Evolutionary conservation across 2,329 filamentous ascomycete genomes (phyloP).

Genomic region (Fusarium nygamai): DNA sequence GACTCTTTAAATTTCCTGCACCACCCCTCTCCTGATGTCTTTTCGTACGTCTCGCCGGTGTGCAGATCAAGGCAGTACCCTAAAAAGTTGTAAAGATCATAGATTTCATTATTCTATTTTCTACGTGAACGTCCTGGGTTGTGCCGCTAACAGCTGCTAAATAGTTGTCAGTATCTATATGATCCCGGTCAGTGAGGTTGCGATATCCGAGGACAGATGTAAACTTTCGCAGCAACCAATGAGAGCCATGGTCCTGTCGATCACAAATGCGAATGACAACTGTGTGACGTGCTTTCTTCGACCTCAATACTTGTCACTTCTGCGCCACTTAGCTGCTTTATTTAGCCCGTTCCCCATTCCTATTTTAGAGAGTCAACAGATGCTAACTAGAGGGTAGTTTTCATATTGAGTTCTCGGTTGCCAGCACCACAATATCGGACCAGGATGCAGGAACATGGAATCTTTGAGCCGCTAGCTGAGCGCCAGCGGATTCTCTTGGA

Average conservation of each 20-base stretch:
- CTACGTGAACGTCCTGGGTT: not conserved
- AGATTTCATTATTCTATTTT: not conserved
- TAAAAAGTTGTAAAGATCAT: not conserved
- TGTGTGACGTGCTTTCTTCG: not conserved
- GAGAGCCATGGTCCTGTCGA: not conserved
- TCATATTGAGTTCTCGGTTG: slow-evolving; percentile 4
- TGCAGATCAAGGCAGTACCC: not conserved
- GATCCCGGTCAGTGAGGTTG: not conserved
- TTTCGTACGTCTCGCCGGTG: not conserved
- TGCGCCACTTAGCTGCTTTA: not conserved
- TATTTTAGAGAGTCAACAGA: not conserved
- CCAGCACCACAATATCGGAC: slow-evolving; percentile 4
- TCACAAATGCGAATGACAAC: not conserved
- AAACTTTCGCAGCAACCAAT: not conserved
- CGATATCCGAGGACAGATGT: not conserved
- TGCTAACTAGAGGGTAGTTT: not conserved
- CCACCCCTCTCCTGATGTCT: slow-evolving; percentile 2
- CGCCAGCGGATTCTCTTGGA: not conserved
- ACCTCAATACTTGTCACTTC: not conserved
- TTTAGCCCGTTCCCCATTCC: not conserved
- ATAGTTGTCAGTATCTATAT: not conserved
- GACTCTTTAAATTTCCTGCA: not conserved
- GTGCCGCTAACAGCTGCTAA: not conserved
- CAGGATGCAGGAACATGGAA: slow-evolving; percentile 36
- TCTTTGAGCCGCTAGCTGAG: slow-evolving; percentile 6